A percentile compares a stretch with the other conserved stretches of the same genome.
Conservation (phyloP, 1,139 yeast genomes). For the Blastobotrys proliferans region DNA sequence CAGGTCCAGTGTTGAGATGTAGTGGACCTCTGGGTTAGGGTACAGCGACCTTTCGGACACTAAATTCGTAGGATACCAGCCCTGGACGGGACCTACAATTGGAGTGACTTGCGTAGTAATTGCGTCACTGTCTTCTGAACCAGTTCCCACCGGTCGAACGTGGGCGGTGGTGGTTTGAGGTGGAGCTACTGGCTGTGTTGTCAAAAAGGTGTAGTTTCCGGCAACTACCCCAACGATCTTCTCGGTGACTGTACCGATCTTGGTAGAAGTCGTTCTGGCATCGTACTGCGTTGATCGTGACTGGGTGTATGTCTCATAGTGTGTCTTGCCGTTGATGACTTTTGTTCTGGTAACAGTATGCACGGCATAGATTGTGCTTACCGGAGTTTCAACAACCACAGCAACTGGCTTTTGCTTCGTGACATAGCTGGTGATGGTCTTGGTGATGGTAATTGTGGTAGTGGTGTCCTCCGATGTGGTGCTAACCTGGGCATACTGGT, state of each 20-base stretch:
- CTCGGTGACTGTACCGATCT: not conserved
- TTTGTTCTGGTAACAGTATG: not conserved
- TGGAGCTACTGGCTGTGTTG: too few species aligned
- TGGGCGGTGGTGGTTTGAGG: not conserved
- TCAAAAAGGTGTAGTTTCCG: too few species aligned
- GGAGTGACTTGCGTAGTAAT: not conserved
- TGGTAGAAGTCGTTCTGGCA: too few species aligned
- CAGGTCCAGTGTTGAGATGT: not conserved
- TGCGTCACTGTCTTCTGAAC: not conserved
- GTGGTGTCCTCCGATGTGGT: not conserved
- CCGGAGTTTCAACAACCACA: slow-evolving; percentile 2
- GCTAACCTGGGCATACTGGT: not conserved
- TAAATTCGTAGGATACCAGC: slow-evolving; percentile 3
- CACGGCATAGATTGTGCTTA: not conserved
- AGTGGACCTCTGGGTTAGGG: not conserved
- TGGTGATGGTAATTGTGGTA: not conserved
- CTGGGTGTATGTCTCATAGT: not conserved
- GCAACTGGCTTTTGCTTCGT: slow-evolving; percentile 1
- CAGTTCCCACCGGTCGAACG: not conserved
- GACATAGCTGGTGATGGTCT: slow-evolving; percentile 4
- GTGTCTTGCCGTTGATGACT: not conserved
- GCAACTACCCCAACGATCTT: not conserved
- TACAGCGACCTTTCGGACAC: slow-evolving; percentile 1
- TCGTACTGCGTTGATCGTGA: too few species aligned
- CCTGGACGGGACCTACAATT: not conserved